phyloP scores from a whole-genome alignment of 1,139 yeast species.

The Lodderomyces orthopsilosis region DNA sequence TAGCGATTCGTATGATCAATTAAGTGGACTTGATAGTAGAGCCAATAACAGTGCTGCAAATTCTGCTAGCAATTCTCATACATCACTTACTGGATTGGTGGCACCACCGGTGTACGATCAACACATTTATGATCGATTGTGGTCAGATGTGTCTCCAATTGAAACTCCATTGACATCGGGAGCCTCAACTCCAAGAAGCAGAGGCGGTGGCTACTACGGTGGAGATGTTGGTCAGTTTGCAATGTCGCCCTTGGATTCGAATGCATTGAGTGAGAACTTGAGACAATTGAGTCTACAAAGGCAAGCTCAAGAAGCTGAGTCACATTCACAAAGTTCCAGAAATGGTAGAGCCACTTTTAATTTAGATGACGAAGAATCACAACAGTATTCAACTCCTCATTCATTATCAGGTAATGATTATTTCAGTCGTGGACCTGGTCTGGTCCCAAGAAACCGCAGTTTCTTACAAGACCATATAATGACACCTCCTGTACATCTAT shows the following conservation, averaged over 20 bases:
- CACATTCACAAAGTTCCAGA: slow-evolving; percentile 12
- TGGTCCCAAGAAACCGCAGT: slow-evolving; percentile 13
- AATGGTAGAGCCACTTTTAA: slow-evolving; percentile 41
- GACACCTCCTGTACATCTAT: slow-evolving; percentile 57
- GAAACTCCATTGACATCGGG: slow-evolving; percentile 60
- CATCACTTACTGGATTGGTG: slow-evolving; percentile 47
- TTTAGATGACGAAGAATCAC: slow-evolving; percentile 34
- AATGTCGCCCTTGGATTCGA: slow-evolving; percentile 43
- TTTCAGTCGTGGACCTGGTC: slow-evolving; percentile 5
- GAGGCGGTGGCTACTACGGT: not conserved
- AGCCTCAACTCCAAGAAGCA: slow-evolving; percentile 43
- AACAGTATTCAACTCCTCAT: slow-evolving; percentile 9
- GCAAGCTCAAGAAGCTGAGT: slow-evolving; percentile 31
- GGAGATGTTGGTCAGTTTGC: slow-evolving; percentile 34
- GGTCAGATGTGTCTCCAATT: slow-evolving; percentile 64
- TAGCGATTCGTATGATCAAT: slow-evolving; percentile 23
- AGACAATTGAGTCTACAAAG: slow-evolving; percentile 52
- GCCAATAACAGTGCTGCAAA: slow-evolving; percentile 8
- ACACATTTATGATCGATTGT: slow-evolving; percentile 81
- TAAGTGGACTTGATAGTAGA: slow-evolving; percentile 13
- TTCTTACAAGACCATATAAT: slow-evolving; percentile 11
- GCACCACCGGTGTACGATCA: slow-evolving; percentile 91
- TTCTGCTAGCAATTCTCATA: slow-evolving; percentile 29
- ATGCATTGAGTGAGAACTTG: slow-evolving; percentile 51
- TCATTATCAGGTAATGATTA: slow-evolving; percentile 2